Evolutionary conservation across 495 filamentous ascomycete species (phyloP).

Genomic region (Baudoinia panamericana): DNA sequence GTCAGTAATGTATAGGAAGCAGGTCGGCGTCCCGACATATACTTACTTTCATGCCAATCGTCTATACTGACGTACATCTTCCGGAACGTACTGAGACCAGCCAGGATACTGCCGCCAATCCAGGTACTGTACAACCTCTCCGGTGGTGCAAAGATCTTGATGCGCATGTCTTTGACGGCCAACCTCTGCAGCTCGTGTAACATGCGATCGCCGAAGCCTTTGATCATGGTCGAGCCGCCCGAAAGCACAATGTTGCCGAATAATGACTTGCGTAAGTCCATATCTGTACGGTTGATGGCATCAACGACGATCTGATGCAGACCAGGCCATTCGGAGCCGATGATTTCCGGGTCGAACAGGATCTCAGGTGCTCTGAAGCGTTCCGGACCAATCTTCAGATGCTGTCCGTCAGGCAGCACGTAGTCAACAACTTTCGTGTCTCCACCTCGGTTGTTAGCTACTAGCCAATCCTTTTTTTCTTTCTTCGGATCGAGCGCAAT

Average conservation of each 20-base stretch:
- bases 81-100: slow-evolving; percentile 92
- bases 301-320: slow-evolving; percentile 97
- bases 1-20: slow-evolving; percentile 11
- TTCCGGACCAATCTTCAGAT: slow-evolving; percentile 80
- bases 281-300: slow-evolving; percentile 89
- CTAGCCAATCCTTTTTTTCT: slow-evolving; percentile 91
- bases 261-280: slow-evolving; percentile 85
- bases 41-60: slow-evolving; percentile 82
- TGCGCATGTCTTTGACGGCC: slow-evolving; percentile 96
- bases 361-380: slow-evolving; percentile 94
- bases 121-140: slow-evolving; percentile 97
- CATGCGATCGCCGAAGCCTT: slow-evolving; percentile 89
- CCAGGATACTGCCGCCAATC: slow-evolving; percentile 97
- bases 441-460: slow-evolving; percentile 41
- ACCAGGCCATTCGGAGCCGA: slow-evolving; percentile 92
- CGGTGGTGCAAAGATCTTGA: slow-evolving; percentile 95
- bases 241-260: slow-evolving; percentile 96
- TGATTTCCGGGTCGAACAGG: slow-evolving; percentile 92
- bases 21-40: slow-evolving; percentile 3
- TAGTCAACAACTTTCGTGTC: slow-evolving; percentile 72
- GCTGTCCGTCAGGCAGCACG: slow-evolving; percentile 79
- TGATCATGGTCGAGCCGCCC: slow-evolving; percentile 80
- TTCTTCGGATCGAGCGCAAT: slow-evolving; percentile 81
- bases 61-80: slow-evolving; percentile 99
- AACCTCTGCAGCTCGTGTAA: slow-evolving; percentile 82